Percentiles rank a stretch among this genome's conserved stretches.
These are phyloP conservation scores for Fraxinus floribunda DNA, from an alignment of 305 asterid genomes.

Conservation along the genomic window DNA sequence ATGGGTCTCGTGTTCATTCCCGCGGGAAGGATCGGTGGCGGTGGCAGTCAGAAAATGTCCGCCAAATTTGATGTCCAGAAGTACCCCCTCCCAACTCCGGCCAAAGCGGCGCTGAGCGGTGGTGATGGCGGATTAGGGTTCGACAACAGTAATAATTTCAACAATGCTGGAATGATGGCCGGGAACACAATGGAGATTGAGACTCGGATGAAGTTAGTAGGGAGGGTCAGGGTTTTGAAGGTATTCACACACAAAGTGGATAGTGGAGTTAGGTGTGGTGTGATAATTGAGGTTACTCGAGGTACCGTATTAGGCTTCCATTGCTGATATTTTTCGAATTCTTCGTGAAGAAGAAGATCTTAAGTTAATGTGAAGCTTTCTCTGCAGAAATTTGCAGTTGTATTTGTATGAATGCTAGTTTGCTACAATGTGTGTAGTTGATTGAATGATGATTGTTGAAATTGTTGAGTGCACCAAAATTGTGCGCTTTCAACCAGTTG, in stretches of 20 bases:
- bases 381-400: not conserved
- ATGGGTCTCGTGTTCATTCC: conserved; percentile 84
- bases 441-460: not conserved
- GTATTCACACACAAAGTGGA: conserved; percentile 81
- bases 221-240: conserved; percentile 84
- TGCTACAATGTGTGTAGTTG: not conserved
- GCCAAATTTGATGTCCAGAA: conserved; percentile 74
- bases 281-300: conserved; percentile 63
- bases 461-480: not conserved
- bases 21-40: conserved; percentile 80
- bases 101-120: conserved; percentile 36
- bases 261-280: conserved; percentile 68
- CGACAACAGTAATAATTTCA: conserved; percentile 14
- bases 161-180: conserved; percentile 22
- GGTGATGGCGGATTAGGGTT: conserved; percentile 15
- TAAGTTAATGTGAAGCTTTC: not conserved
- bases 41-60: conserved; percentile 79
- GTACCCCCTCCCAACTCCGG: conserved; percentile 59
- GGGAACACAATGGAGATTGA: conserved; percentile 72
- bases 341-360: not conserved
- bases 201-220: conserved; percentile 88
- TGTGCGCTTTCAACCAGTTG: not conserved
- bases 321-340: conserved; percentile 42
- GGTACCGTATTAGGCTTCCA: conserved; percentile 75
- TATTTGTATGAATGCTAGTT: not conserved